Percentiles rank a stretch among this genome's conserved stretches.
Conservation (phyloP, 495 filamentous ascomycete genomes). For the Endocarpon pusillum region DNA sequence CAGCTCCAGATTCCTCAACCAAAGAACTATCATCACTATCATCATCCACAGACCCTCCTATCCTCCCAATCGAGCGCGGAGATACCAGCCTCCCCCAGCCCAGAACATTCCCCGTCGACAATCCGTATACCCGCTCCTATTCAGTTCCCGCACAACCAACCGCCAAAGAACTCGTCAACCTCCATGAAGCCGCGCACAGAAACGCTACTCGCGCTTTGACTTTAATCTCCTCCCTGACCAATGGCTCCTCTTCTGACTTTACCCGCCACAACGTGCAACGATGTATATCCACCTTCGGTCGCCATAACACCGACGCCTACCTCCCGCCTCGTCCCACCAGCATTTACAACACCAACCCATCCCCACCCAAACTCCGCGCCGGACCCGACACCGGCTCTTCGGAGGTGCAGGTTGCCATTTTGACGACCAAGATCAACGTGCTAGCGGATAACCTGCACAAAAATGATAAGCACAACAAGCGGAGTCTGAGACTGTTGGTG, state of each 20-base stretch:
- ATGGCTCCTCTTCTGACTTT: slow-evolving; percentile 58
- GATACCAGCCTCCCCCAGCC: too few relatives aligned
- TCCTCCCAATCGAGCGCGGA: too few relatives aligned
- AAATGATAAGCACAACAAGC: slow-evolving; percentile 83
- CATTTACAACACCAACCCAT: slow-evolving; percentile 12
- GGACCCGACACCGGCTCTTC: slow-evolving; percentile 83
- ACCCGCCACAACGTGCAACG: slow-evolving; percentile 62
- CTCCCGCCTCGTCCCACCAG: slow-evolving; percentile 38
- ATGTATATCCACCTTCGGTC: slow-evolving; percentile 75
- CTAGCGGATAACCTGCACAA: slow-evolving; percentile 43
- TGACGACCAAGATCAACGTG: slow-evolving; percentile 84
- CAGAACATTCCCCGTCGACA: too few relatives aligned
- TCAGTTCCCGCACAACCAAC: slow-evolving; percentile 19
- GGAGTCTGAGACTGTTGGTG: slow-evolving; percentile 68
- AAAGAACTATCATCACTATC: too few relatives aligned
- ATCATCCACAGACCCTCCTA: too few relatives aligned
- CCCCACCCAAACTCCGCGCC: slow-evolving; percentile 33
- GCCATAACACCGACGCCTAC: slow-evolving; percentile 67
- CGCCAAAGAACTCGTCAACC: slow-evolving; percentile 13
- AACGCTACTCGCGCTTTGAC: slow-evolving; percentile 43
- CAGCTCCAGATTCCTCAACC: too few relatives aligned
- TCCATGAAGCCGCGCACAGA: slow-evolving; percentile 8
- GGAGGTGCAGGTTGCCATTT: slow-evolving; percentile 93
- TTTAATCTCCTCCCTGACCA: slow-evolving; percentile 56
- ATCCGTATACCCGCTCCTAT: too few relatives aligned